Base-by-base conservation (phyloP, 208 protist genomes). In the Acanthamoeba triangularis region DNA sequence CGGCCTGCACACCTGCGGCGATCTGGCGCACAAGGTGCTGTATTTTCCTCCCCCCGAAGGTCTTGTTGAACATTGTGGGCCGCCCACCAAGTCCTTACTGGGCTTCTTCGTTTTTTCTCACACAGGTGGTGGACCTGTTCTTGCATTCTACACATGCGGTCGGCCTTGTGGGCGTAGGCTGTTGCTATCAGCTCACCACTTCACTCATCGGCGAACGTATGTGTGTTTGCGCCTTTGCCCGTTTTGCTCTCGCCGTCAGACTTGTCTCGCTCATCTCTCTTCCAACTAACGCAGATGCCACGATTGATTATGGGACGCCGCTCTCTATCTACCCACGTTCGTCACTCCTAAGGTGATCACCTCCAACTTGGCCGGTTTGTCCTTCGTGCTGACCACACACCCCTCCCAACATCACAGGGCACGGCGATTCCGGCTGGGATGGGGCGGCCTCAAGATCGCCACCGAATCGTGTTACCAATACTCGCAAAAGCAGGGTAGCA, bases 101-200 rank as follows among this genome's bases (percentile, higher is more conserved):
- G 14, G 7, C 30, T 72, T 11, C 11, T 35, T 72, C 25, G 65
- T n/a, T 25, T 3, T n/a, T n/a, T 13, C 59, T n/a, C 59, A 67
- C 59, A 18, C n/a, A 93, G 63, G 61, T 93, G 4, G 37, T 76
- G n/a, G 87, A 93, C 28, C 61, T 93, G 35, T 93, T 93, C n/a
- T 28, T 67, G 33, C 54, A 93, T 0, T 76, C 63, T 0, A 33
- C 87, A 4, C 35, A 67, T 74, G 87, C 87, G 16, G 54, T 76
- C 0, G 87, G 61, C 61, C 37, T 93, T 8, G 87, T 93, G 0
- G 87, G 87, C 20, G 25, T 93, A 3, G 87, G 87, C 54, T 93
- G 87, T n/a, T 93, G 87, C 59, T 93, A 93, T 37, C 87, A 93
- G 61, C 80, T 88, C n/a, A 88, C 80, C 49, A 88, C 80, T 13